A percentile compares a stretch with the other conserved stretches of the same genome.
These are phyloP conservation scores for Mychonastes homosphaera DNA, from an alignment of 139 green algal genomes.

Conservation along the genomic window DNA sequence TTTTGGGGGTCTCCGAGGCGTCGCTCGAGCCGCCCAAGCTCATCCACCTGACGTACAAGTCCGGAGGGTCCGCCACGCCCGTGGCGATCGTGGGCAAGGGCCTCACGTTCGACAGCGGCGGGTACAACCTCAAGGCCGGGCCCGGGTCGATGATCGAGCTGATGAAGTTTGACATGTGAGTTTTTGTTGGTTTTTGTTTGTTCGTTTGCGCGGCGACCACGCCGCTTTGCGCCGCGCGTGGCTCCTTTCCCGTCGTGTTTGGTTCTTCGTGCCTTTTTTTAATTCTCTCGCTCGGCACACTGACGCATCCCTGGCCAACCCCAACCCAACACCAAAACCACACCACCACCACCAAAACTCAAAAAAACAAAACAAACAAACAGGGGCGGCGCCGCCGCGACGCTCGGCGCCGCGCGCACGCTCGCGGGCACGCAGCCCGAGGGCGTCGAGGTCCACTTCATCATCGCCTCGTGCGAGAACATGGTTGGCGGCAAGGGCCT, in stretches of 20 bases:
- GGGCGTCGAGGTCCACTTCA: constrained; percentile 85
- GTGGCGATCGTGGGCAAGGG: constrained; percentile 87
- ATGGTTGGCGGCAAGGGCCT: constrained; percentile 84
- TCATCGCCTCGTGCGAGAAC: constrained; percentile 94
- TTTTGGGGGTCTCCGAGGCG: constrained; percentile 83
- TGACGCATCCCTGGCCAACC: too few species aligned
- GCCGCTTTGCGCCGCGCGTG: too few species aligned
- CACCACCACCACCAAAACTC: too few species aligned
- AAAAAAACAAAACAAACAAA: too few species aligned
- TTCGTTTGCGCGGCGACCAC: too few species aligned
- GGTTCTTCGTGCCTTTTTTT: constrained; percentile 34
- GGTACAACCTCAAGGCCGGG: constrained; percentile 97
- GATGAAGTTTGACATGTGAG: constrained; percentile 33
- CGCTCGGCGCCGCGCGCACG: constrained; percentile 69
- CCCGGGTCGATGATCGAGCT: constrained; percentile 32
- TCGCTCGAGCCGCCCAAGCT: constrained; percentile 77
- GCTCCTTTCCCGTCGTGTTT: neutral
- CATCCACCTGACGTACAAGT: constrained; percentile 94
- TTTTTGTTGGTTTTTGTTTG: too few species aligned
- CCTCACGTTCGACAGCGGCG: constrained; percentile 81
- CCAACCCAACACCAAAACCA: too few species aligned
- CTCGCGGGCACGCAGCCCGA: constrained; percentile 53
- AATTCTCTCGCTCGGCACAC: too few species aligned
- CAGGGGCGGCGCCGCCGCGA: constrained; percentile 65
- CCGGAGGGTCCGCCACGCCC: constrained; percentile 2